These are phyloP conservation scores for Colletotrichum sp. DNA, from an alignment of 2,329 filamentous ascomycete species.

Conservation along the genomic window DNA sequence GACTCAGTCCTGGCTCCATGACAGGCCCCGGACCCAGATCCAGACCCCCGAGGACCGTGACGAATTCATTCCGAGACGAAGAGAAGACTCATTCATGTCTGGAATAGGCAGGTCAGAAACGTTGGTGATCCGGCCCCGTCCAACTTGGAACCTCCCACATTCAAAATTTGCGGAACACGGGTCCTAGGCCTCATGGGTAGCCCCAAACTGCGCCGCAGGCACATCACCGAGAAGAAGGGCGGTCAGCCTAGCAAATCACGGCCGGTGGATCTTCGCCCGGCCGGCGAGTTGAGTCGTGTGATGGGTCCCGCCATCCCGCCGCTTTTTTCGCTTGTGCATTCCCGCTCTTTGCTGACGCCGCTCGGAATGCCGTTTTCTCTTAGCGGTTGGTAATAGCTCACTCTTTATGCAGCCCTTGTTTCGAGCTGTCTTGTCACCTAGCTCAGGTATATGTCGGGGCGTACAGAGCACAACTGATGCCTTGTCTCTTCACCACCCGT, in stretches of 20 bases:
- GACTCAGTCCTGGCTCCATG: background rate
- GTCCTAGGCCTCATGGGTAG: background rate
- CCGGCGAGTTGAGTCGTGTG: background rate
- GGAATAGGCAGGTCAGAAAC: background rate
- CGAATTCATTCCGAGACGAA: background rate
- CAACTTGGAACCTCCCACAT: background rate
- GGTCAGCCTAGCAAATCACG: slow-evolving; percentile 18
- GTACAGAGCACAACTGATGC: background rate
- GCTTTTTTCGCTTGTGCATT: background rate
- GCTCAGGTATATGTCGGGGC: background rate
- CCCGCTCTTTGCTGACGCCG: background rate
- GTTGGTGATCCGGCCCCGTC: background rate
- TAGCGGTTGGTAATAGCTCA: background rate
- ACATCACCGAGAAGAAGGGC: slow-evolving; percentile 4
- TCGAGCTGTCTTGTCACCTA: background rate
- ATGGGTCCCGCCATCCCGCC: background rate
- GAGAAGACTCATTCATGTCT: background rate
- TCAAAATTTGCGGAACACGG: background rate
- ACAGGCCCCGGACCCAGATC: background rate
- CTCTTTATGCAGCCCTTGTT: background rate
- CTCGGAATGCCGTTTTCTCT: background rate
- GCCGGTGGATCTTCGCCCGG: background rate
- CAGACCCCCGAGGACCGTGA: background rate
- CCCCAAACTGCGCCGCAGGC: background rate
- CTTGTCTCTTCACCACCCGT: background rate